Evolutionary conservation across 148 eudicot genomes (phyloP).

Genomic region (Arbutus unedo): DNA sequence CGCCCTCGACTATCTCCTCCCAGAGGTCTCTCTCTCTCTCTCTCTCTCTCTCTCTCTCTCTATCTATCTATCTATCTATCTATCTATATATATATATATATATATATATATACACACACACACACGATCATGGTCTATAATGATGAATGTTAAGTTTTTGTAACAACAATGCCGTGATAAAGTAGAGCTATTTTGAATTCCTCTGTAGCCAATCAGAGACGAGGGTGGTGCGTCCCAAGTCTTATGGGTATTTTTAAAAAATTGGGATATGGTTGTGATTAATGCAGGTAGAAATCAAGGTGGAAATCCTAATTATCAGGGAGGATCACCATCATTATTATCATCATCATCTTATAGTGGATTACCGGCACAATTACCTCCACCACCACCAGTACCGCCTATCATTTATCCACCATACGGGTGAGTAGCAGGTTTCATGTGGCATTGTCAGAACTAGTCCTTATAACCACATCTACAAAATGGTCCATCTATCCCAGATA

Average conservation of each 20-base stretch:
- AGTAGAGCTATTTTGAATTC: too few species aligned
- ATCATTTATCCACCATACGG: slow-evolving; percentile 73
- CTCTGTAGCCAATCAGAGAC: too few species aligned
- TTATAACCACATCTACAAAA: neutral
- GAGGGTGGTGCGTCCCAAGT: too few species aligned
- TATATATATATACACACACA: too few species aligned
- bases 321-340: slow-evolving; percentile 27
- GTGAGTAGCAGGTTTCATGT: slow-evolving; percentile 39
- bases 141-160: too few species aligned
- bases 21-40: slow-evolving; percentile 36
- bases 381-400: slow-evolving; percentile 36
- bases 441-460: neutral
- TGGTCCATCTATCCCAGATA: neutral
- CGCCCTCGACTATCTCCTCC: slow-evolving; percentile 77
- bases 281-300: slow-evolving; percentile 51
- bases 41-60: slow-evolving; percentile 5
- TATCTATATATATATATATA: too few species aligned
- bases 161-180: too few species aligned
- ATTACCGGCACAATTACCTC: neutral
- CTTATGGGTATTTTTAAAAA: too few species aligned
- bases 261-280: too few species aligned
- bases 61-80: too few species aligned
- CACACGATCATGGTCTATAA: too few species aligned
- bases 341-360: slow-evolving; percentile 20
- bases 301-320: slow-evolving; percentile 29